Evolutionary conservation across 2,329 filamentous ascomycete genomes (phyloP).

Genomic region (Cryphonectria naterciae): DNA sequence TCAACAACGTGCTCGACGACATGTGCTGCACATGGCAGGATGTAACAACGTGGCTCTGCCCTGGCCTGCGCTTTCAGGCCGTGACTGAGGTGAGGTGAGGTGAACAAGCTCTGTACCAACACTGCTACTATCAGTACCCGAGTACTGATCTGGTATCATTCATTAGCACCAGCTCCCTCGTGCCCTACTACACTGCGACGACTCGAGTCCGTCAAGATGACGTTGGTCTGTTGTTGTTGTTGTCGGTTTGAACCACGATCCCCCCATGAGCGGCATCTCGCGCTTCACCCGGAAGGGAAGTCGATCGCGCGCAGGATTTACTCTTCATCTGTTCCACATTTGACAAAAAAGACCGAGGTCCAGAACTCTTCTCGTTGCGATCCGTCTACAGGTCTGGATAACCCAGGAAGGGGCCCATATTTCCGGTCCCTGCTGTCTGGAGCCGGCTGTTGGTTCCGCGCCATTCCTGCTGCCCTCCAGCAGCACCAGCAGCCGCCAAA

Average conservation of each 20-base stretch:
- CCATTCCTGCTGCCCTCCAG: slow-evolving; percentile 6
- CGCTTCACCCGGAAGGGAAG: slow-evolving; percentile 26
- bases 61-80: background rate
- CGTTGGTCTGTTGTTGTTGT: background rate
- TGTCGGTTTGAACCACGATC: background rate
- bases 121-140: background rate
- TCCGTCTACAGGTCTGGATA: background rate
- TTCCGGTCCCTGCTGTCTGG: slow-evolving; percentile 16
- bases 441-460: slow-evolving; percentile 11
- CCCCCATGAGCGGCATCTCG: slow-evolving; percentile 11
- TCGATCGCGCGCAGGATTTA: slow-evolving; percentile 28
- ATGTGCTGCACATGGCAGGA: background rate
- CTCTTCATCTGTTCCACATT: slow-evolving; percentile 16
- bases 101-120: background rate
- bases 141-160: background rate
- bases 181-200: background rate
- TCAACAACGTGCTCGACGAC: background rate
- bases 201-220: background rate
- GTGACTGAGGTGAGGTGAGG: background rate
- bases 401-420: slow-evolving; percentile 9
- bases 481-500: slow-evolving; percentile 5
- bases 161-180: background rate
- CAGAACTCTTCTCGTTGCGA: slow-evolving; percentile 16
- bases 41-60: background rate
- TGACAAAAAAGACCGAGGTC: slow-evolving; percentile 20